Evolutionary conservation across 768 basidiomycete genomes (phyloP).

Genomic region (Boletus sp.): DNA sequence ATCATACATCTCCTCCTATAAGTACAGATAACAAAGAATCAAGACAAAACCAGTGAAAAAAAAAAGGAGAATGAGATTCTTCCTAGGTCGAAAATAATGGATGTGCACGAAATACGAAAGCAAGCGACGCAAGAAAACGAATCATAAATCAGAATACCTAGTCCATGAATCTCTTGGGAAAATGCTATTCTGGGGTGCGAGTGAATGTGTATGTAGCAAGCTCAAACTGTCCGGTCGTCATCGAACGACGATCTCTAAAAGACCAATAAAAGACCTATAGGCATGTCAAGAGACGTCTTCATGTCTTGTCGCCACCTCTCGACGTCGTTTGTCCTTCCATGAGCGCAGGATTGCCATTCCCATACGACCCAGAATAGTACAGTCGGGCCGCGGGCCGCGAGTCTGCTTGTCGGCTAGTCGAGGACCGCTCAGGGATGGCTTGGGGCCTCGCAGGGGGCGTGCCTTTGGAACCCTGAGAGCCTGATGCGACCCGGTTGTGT

Average conservation of each 20-base stretch:
- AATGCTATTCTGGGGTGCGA: slow-evolving; percentile 4
- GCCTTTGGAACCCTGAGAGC: slow-evolving; percentile 17
- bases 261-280: slow-evolving; percentile 1
- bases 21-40: slow-evolving; percentile 30
- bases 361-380: slow-evolving; percentile 25
- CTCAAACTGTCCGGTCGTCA: slow-evolving; percentile 14
- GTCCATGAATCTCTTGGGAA: slow-evolving; percentile 23
- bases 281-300: slow-evolving; percentile 14
- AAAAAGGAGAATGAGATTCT: slow-evolving; percentile 1
- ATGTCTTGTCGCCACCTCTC: slow-evolving; percentile 25
- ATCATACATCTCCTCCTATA: slow-evolving; percentile 29
- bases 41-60: slow-evolving; percentile 10
- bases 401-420: slow-evolving; percentile 20
- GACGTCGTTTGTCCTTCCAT: slow-evolving; percentile 12
- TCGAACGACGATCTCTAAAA: slow-evolving; percentile 9
- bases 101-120: slow-evolving; percentile 24
- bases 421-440: slow-evolving; percentile 18
- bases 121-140: slow-evolving; percentile 24
- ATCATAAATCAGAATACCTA: slow-evolving; percentile 30
- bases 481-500: slow-evolving; percentile 19
- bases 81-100: slow-evolving; percentile 11
- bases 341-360: slow-evolving; percentile 9
- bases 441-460: slow-evolving; percentile 22
- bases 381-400: slow-evolving; percentile 18
- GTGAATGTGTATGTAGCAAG: slow-evolving; percentile 8